These are phyloP conservation scores for Clitopilus passeckerianus DNA, from an alignment of 768 basidiomycete species.

Conservation along the genomic window DNA sequence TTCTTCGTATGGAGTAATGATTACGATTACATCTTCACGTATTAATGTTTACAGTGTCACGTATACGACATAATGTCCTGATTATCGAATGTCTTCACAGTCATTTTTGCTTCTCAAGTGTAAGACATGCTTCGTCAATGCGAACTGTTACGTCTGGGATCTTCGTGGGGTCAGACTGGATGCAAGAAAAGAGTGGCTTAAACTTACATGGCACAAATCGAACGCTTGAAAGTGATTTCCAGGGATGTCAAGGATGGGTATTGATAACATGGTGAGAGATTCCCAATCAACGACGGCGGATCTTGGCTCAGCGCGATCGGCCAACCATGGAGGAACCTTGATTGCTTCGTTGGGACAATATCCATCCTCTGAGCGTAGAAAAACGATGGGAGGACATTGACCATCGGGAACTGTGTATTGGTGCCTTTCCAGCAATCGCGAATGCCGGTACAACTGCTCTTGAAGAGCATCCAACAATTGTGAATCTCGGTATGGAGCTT, in stretches of 20 bases:
- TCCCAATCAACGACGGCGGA: slow-evolving; percentile 43
- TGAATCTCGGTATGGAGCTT: slow-evolving; percentile 18
- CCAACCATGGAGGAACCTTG: slow-evolving; percentile 48
- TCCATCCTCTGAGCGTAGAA: slow-evolving; percentile 49
- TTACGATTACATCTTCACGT: too few species aligned
- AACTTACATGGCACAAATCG: slow-evolving; percentile 39
- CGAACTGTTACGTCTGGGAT: slow-evolving; percentile 22
- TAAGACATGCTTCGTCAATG: slow-evolving; percentile 16
- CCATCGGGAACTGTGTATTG: slow-evolving; percentile 22
- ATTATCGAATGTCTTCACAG: slow-evolving; percentile 14
- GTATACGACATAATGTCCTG: background rate
- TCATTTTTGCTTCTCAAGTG: background rate
- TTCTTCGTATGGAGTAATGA: too few species aligned
- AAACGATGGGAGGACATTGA: slow-evolving; percentile 31
- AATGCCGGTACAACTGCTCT: slow-evolving; percentile 45
- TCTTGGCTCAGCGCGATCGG: slow-evolving; percentile 32
- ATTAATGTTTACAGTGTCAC: background rate
- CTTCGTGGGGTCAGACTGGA: slow-evolving; percentile 11
- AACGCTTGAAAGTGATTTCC: slow-evolving; percentile 67
- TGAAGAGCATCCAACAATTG: slow-evolving; percentile 12
- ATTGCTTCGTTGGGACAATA: slow-evolving; percentile 26
- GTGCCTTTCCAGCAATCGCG: slow-evolving; percentile 43
- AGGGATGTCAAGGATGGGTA: slow-evolving; percentile 51
- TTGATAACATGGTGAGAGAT: slow-evolving; percentile 22
- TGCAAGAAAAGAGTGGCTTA: slow-evolving; percentile 15